These are phyloP conservation scores for Nicotiana knightiana DNA, from an alignment of 257 asterid species.

Conservation along the genomic window DNA sequence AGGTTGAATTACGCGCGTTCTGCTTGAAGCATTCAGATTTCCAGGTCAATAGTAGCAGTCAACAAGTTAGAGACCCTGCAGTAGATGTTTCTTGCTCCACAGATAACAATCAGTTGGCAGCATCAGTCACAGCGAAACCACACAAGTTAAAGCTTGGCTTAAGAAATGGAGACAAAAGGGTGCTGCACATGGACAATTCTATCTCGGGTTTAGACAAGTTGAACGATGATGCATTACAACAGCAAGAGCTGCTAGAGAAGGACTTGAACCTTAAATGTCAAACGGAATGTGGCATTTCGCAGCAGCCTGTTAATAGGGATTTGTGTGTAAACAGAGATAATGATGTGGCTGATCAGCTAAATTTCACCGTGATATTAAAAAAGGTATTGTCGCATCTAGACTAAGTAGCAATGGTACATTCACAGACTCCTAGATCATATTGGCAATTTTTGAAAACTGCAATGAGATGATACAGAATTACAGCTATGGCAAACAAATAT, in stretches of 20 bases:
- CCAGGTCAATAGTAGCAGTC: conserved; percentile 36
- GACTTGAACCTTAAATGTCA: conserved; percentile 30
- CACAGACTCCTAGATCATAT: background rate
- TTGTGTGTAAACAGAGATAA: conserved; percentile 29
- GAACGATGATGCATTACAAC: conserved; percentile 32
- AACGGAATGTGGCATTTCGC: conserved; percentile 33
- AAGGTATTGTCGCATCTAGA: conserved; percentile 45
- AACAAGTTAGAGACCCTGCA: conserved; percentile 32
- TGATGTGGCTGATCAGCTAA: conserved; percentile 31
- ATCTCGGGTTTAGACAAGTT: conserved; percentile 28
- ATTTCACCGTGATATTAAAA: conserved; percentile 50
- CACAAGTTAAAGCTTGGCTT: conserved; percentile 23
- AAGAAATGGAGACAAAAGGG: conserved; percentile 29
- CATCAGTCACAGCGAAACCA: conserved; percentile 14
- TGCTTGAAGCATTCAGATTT: conserved; percentile 88
- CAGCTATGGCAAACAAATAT: background rate
- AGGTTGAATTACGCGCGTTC: conserved; percentile 96
- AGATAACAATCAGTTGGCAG: conserved; percentile 21
- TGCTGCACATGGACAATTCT: conserved; percentile 27
- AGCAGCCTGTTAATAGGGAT: conserved; percentile 24
- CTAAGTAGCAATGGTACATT: background rate
- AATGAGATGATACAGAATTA: background rate
- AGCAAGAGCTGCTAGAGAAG: conserved; percentile 30
- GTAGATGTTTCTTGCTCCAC: conserved; percentile 39
- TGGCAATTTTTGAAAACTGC: background rate